These are phyloP conservation scores for Kandelia obovata DNA, from an alignment of 345 rosid genomes.

Conservation along the genomic window DNA sequence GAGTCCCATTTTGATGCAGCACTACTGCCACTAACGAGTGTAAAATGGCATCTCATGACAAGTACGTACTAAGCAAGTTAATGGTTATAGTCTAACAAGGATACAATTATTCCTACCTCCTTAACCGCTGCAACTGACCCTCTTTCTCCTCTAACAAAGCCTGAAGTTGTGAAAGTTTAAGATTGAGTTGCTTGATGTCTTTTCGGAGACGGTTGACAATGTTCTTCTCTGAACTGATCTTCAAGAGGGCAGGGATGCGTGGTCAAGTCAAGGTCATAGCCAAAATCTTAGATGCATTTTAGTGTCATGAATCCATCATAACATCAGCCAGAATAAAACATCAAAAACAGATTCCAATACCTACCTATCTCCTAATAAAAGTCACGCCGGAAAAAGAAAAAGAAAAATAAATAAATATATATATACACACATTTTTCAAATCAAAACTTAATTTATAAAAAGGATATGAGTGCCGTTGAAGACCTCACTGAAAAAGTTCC, in stretches of 20 bases:
- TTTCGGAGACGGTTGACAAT: slow-evolving; percentile 46
- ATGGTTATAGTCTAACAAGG: slow-evolving; percentile 1
- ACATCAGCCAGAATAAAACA: too few species aligned
- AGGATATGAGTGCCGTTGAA: slow-evolving; percentile 78
- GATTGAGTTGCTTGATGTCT: slow-evolving; percentile 55
- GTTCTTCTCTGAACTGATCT: slow-evolving; percentile 54
- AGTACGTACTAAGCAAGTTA: slow-evolving; percentile 5
- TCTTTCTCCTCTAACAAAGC: slow-evolving; percentile 62
- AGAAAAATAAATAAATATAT: too few species aligned
- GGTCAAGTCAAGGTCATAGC: slow-evolving; percentile 44
- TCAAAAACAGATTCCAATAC: too few species aligned
- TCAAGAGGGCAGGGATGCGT: slow-evolving; percentile 66
- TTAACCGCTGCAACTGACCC: slow-evolving; percentile 37
- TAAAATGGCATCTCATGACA: slow-evolving; percentile 15
- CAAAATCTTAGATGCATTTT: neutral
- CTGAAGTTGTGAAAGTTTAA: slow-evolving; percentile 61
- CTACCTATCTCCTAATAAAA: too few species aligned
- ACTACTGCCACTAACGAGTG: slow-evolving; percentile 19
- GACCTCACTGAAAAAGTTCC: slow-evolving; percentile 64
- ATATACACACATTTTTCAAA: too few species aligned
- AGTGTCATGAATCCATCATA: neutral
- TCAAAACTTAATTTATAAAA: slow-evolving; percentile 1
- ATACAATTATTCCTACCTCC: slow-evolving; percentile 37
- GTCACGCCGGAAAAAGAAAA: too few species aligned
- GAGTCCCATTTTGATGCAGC: slow-evolving; percentile 31